Evolutionary conservation across 768 basidiomycete genomes (phyloP), one percentile per base, ranked within the genome.

Genomic region (Paxillus ammoniavirescens): DNA sequence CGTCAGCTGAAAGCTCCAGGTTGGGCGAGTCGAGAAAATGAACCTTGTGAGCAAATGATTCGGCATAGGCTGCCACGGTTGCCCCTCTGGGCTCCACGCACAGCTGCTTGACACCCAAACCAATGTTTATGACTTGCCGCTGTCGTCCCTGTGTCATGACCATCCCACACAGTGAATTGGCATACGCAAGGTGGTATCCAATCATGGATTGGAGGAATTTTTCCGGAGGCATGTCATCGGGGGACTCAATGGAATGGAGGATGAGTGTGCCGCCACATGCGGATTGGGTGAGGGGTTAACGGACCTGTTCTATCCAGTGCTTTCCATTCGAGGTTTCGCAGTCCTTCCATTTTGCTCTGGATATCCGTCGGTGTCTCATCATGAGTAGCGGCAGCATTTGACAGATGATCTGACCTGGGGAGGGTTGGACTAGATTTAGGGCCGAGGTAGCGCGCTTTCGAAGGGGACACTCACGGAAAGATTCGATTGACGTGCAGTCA

Each of bases 331-430:
- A 59, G 0, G 80, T 86, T 23, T 75, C 69, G 52, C 78, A 78
- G 57, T 89, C 88, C 54, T 78, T 76, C 89, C 89, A 91, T 57
- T 86, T 84, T 12, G 83, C 71, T 17, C 89, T 76, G 2, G 89
- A 87, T 69, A 91, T 87, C 37, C 89, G 82, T 51, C 89, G 77
- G 67, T 91, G 89, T 14, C 89, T 75, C 89, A 91, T 91, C 89
- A 91, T 90, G 60, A 91, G 82, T 12, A 91, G 73, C 0, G 89
- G 89, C 9, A 91, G 72, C 76, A 91, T 85, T 59, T 85, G 77
- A 15, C 84, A 83, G 67, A 91, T 83, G 60, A 87, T 72, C 63
- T 81, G 79, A 18, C 88, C 89, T 91, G 68, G 8, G 37, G 35
- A 30, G 7, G n/a, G 37, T 38, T n/a, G 15, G 17, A 36, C 48